Conservation (phyloP, 139 green algal species). For the Chlorella ohadii region DNA sequence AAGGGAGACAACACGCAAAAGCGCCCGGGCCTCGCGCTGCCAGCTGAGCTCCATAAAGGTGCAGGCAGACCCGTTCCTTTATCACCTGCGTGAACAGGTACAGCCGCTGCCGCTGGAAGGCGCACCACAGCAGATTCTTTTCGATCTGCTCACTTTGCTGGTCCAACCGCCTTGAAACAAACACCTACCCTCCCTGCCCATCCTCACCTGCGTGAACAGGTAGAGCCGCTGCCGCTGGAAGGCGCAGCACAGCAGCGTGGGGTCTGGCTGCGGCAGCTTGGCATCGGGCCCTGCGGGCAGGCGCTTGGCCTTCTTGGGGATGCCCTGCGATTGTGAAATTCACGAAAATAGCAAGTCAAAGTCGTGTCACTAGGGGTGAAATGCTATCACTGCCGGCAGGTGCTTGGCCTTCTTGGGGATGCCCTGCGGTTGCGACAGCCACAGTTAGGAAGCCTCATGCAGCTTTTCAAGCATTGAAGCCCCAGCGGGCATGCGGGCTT, state of each 20-base stretch:
- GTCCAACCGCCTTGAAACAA: too few relatives aligned
- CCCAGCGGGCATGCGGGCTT: too few relatives aligned
- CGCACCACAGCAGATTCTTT: conserved; percentile 83
- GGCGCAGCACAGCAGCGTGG: conserved; percentile 84
- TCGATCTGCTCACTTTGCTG: too few relatives aligned
- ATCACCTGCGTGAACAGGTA: conserved; percentile 96
- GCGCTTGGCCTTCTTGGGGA: conserved; percentile 24
- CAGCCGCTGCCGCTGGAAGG: conserved; percentile 88
- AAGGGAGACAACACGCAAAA: too few relatives aligned
- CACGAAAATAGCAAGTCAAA: too few relatives aligned
- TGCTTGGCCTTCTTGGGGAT: conserved; percentile 22
- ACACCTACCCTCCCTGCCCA: too few relatives aligned
- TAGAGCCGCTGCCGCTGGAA: conserved; percentile 92
- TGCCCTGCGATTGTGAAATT: too few relatives aligned
- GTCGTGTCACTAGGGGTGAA: background rate
- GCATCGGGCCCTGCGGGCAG: conserved; percentile 27
- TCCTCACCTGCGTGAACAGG: conserved; percentile 78
- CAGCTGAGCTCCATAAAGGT: too few relatives aligned
- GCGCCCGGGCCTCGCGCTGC: too few relatives aligned
- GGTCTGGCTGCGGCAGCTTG: conserved; percentile 68
- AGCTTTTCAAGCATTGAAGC: too few relatives aligned
- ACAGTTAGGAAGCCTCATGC: too few relatives aligned
- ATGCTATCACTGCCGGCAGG: conserved; percentile 21
- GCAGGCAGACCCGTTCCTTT: too few relatives aligned
- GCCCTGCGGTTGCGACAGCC: background rate